Base-by-base conservation (phyloP, 306 rosid genomes). In the Prinsepia uniflora region DNA sequence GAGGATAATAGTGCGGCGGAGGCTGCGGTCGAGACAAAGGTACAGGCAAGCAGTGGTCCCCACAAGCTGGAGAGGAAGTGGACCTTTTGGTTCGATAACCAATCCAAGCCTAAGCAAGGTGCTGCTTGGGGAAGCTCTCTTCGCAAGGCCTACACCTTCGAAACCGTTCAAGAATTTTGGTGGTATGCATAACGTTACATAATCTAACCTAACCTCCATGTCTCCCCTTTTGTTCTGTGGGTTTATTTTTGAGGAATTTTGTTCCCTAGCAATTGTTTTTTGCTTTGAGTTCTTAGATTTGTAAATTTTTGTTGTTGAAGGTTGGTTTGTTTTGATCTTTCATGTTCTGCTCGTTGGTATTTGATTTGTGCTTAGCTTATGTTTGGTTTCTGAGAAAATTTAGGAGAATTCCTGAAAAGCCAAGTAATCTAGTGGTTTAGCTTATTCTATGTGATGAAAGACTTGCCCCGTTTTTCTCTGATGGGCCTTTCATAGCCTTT, bases 11-110 rank as follows among this genome's bases (percentile, higher is more conserved):
- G 6, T 56, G 42, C 76, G 30, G 0, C 65, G 49, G 58, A 19
- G 24, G 76, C 14, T 42, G 56, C 77, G 40, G 65, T 42, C 18
- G 75, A 64, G 52, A 14, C 62, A 1, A 80, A 63, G 74, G 61
- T 6, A 14, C 77, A 72, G 66, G 39, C 53, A 1, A 14, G 36
- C 67, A 42, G 45, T 7, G 79, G 41, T 14, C 76, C 78, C 22
- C 92, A 89, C 73, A 87, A 70, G 58, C 80, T 95, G 44, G 99
- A 95, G 81, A 86, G 91, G 36, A 89, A 85, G 63, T 95, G 99
- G 99, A 82, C 96, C 6, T 91, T 95, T 79, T 95, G 99, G 99
- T 91, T 81, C 79, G 99, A 91, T 67, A 91, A 91, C 71, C 91
- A 83, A 64, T 86, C 97, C 3, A 89, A 85, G 74, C 86, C 96